Evolutionary conservation across 2,329 filamentous ascomycete genomes (phyloP), one percentile per base, ranked within the genome.

Genomic region (Pyricularia pennisetigena): DNA sequence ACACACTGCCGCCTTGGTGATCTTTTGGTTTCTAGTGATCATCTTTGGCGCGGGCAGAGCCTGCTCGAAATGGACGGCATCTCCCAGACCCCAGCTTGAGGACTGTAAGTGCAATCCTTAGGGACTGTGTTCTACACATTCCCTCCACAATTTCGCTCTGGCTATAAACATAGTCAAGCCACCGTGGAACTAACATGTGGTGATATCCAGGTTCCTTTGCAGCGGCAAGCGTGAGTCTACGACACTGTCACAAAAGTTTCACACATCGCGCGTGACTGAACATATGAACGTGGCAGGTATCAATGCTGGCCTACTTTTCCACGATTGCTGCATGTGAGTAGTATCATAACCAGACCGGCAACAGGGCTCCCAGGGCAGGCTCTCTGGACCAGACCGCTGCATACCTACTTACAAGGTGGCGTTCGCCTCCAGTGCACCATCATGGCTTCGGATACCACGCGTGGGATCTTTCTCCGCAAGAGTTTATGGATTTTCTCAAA

Each of bases 91-190:
- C 14, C 41, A 28, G 4, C 7, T 41, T 2, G 65, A 66, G 41
- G 41, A 66, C 10, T 66, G 65, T 66, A 10, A 28, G 65, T 54
- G n/a, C n/a, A n/a, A n/a, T n/a, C n/a, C n/a, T n/a, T n/a, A n/a
- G n/a, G n/a, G n/a, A n/a, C n/a, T n/a, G n/a, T n/a, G n/a, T n/a
- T n/a, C n/a, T n/a, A n/a, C n/a, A n/a, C n/a, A n/a, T n/a, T n/a
- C n/a, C n/a, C n/a, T n/a, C n/a, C n/a, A n/a, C n/a, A n/a, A n/a
- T n/a, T n/a, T n/a, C n/a, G n/a, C n/a, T n/a, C n/a, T n/a, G n/a
- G n/a, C n/a, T n/a, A n/a, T n/a, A n/a, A n/a, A n/a, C n/a, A 7
- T 32, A 32, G 2, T 9, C 30, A 32, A 9, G 2, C 4, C 4
- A 9, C 30, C 30, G 10, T 32, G n/a, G 23, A 41, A 7, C n/a